Evolutionary conservation across 257 asterid species (phyloP).

Genomic region (Cinchona pubescens): DNA sequence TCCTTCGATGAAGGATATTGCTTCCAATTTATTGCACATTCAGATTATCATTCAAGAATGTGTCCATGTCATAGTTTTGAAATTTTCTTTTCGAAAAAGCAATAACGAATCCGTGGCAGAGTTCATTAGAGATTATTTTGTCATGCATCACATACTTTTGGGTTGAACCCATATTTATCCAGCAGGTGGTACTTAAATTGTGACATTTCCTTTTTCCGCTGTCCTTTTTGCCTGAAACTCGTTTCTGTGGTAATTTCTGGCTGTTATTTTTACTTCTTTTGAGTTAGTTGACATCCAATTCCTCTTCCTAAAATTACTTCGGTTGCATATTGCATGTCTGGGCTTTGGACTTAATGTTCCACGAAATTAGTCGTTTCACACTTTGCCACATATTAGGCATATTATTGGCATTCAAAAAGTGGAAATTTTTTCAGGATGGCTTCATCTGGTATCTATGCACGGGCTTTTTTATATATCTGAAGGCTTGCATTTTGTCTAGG

Average conservation of each 20-base stretch:
- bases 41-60: neutral
- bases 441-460: neutral
- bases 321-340: neutral
- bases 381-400: neutral
- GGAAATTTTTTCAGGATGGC: neutral
- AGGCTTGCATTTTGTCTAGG: neutral
- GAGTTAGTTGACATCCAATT: neutral
- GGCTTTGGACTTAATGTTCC: neutral
- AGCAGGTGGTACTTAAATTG: neutral
- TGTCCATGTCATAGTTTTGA: neutral
- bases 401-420: neutral
- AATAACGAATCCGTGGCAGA: neutral
- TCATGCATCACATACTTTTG: neutral
- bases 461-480: neutral
- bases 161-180: neutral
- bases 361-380: neutral
- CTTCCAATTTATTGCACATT: neutral
- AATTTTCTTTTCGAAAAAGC: neutral
- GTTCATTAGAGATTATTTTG: neutral
- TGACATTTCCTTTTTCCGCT: neutral
- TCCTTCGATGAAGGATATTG: neutral
- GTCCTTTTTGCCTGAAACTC: neutral
- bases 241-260: neutral
- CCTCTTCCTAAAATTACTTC: neutral
- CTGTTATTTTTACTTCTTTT: neutral